Evolutionary conservation across 306 rosid species (phyloP).

Genomic region (Casuarina cunninghamiana): DNA sequence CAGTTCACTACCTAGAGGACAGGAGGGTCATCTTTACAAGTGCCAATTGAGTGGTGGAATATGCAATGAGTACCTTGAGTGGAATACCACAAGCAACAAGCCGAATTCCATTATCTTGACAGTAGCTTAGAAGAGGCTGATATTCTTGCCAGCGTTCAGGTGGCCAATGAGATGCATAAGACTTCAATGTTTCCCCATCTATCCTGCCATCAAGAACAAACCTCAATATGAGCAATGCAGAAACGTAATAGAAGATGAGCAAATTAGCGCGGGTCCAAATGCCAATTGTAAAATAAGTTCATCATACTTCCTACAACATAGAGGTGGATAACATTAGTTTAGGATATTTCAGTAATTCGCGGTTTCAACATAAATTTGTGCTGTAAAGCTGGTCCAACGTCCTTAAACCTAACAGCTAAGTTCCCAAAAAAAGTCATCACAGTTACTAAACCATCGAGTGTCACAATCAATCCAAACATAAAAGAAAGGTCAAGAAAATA

Average conservation of each 20-base stretch:
- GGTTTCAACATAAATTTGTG: background rate
- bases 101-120: constrained; percentile 69
- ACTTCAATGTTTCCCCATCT: constrained; percentile 78
- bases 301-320: background rate
- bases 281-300: background rate
- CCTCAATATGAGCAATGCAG: constrained; percentile 24
- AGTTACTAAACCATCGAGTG: background rate
- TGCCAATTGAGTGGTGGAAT: constrained; percentile 15
- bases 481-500: no score
- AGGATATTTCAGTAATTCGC: background rate
- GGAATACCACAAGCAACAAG: constrained; percentile 89
- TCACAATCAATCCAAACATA: background rate
- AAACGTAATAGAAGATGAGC: background rate
- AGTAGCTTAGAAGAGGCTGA: constrained; percentile 82
- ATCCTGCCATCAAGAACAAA: constrained; percentile 56
- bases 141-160: constrained; percentile 87
- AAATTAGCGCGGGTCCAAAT: background rate
- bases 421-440: background rate
- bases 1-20: background rate
- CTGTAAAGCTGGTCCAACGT: background rate
- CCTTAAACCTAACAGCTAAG: no score
- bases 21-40: constrained; percentile 4
- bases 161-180: constrained; percentile 67
- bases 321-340: background rate
- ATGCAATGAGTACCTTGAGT: constrained; percentile 46